Evolutionary conservation across 2,329 filamentous ascomycete genomes (phyloP).

Genomic region (Ploettnerulaceae sp.): DNA sequence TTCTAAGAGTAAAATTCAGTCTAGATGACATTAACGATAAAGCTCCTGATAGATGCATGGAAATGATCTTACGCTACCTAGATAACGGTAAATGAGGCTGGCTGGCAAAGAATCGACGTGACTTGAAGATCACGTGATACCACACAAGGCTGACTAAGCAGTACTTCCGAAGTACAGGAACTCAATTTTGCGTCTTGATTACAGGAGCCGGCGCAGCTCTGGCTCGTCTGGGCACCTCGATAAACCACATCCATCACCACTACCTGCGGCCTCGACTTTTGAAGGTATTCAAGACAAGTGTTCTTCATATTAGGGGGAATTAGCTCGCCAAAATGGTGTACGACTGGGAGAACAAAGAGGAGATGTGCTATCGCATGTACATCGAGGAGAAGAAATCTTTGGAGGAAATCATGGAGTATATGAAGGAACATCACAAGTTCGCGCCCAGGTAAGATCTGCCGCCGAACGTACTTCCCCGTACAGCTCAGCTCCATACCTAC

Average conservation of each 20-base stretch:
- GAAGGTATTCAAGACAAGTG: slow-evolving; percentile 1
- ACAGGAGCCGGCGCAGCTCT: slow-evolving; percentile 13
- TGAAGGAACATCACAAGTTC: slow-evolving; percentile 61
- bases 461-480: slow-evolving; percentile 23
- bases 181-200: no score
- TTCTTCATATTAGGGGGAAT: slow-evolving; percentile 1
- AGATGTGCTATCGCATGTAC: slow-evolving; percentile 65
- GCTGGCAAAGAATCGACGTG: no score
- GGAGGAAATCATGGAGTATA: slow-evolving; percentile 69
- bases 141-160: no score
- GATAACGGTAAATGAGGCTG: no score
- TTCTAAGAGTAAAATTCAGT: no score
- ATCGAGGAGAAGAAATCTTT: slow-evolving; percentile 69
- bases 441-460: slow-evolving; percentile 56
- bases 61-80: no score
- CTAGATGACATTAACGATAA: no score
- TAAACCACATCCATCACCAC: slow-evolving; percentile 17
- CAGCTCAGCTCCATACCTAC: slow-evolving; percentile 25
- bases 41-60: no score
- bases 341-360: slow-evolving; percentile 63
- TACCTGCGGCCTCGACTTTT: not conserved
- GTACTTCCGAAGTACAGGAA: not conserved
- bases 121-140: no score
- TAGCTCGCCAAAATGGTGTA: slow-evolving; percentile 42
- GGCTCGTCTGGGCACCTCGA: slow-evolving; percentile 24